Evolutionary conservation across 441 rosid genomes (phyloP).

Genomic region (Adansonia rubrostipa): DNA sequence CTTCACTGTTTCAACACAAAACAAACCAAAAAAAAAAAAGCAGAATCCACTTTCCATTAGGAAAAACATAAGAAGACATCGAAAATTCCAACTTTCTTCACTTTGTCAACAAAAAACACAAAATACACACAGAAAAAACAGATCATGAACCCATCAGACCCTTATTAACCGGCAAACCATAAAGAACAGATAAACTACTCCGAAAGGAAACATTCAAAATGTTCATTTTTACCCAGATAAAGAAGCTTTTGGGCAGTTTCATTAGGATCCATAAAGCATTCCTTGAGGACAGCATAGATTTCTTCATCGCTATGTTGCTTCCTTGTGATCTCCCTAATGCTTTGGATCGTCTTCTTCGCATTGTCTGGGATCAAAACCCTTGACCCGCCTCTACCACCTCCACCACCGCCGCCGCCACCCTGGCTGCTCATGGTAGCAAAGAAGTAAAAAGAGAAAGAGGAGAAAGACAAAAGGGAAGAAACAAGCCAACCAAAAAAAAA

Average conservation of each 20-base stretch:
- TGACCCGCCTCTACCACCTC: slow-evolving; percentile 35
- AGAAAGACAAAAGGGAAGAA: slow-evolving; percentile 23
- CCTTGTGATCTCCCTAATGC: slow-evolving; percentile 75
- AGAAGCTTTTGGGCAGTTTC: slow-evolving; percentile 81
- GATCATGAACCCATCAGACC: slow-evolving; percentile 12
- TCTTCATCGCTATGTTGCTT: slow-evolving; percentile 88
- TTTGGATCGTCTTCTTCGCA: slow-evolving; percentile 50
- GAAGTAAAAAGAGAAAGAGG: slow-evolving; percentile 19
- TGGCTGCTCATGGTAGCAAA: slow-evolving; percentile 35
- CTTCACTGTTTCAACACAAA: slow-evolving; percentile 12
- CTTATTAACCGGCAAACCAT: slow-evolving; percentile 16
- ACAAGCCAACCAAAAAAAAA: background rate
- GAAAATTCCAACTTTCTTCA: slow-evolving; percentile 16
- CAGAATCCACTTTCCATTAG: slow-evolving; percentile 21
- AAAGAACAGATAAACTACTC: background rate
- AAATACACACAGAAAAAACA: slow-evolving; percentile 16
- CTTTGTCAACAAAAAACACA: slow-evolving; percentile 10
- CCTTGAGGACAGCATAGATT: slow-evolving; percentile 68
- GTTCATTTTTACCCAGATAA: slow-evolving; percentile 53
- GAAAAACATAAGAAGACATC: background rate
- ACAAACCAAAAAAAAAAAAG: background rate
- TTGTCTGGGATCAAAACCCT: slow-evolving; percentile 57
- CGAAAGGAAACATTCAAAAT: background rate
- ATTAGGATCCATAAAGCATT: slow-evolving; percentile 75
- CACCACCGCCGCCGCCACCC: slow-evolving; percentile 41